phyloP scores from a whole-genome alignment of 164 flowering plant genomes.

The Akebia trifoliata region DNA sequence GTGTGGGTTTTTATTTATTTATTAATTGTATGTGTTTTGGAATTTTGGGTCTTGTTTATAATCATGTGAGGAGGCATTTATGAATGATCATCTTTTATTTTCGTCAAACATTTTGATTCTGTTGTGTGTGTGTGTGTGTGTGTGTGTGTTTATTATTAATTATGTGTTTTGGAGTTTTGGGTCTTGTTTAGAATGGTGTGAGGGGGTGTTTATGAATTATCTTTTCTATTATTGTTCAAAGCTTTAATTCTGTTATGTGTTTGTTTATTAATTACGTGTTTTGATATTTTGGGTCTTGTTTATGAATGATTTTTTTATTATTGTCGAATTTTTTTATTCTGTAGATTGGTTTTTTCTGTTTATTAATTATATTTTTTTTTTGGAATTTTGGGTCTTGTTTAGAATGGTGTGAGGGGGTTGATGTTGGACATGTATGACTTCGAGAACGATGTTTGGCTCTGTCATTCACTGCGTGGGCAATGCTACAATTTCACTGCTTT shows the following conservation, averaged over 20 bases:
- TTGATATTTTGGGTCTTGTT: too few relatives aligned
- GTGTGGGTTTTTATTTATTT: not conserved
- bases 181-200: slow-evolving; percentile 74
- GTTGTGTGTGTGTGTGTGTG: not conserved
- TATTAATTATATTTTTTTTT: slow-evolving; percentile 9
- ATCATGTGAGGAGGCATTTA: too few relatives aligned
- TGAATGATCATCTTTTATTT: not conserved
- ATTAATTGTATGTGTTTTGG: too few relatives aligned
- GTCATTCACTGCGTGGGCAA: slow-evolving; percentile 85
- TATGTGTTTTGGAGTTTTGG: not conserved
- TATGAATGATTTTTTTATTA: too few relatives aligned
- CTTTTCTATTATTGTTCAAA: too few relatives aligned
- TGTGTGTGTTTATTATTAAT: slow-evolving; percentile 10
- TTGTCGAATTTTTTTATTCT: too few relatives aligned
- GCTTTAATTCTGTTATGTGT: too few relatives aligned
- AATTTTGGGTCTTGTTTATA: too few relatives aligned
- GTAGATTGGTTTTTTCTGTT: not conserved
- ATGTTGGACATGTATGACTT: slow-evolving; percentile 99
- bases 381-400: slow-evolving; percentile 8
- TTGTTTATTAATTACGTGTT: too few relatives aligned
- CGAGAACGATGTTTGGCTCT: slow-evolving; percentile 89
- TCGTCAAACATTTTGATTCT: slow-evolving; percentile 4
- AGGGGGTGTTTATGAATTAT: too few relatives aligned
- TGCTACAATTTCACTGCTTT: slow-evolving; percentile 97
- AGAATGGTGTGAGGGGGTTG: slow-evolving; percentile 98